Conservation (phyloP, 805 yeast species). For the Kodamaea kaohsiungensis region DNA sequence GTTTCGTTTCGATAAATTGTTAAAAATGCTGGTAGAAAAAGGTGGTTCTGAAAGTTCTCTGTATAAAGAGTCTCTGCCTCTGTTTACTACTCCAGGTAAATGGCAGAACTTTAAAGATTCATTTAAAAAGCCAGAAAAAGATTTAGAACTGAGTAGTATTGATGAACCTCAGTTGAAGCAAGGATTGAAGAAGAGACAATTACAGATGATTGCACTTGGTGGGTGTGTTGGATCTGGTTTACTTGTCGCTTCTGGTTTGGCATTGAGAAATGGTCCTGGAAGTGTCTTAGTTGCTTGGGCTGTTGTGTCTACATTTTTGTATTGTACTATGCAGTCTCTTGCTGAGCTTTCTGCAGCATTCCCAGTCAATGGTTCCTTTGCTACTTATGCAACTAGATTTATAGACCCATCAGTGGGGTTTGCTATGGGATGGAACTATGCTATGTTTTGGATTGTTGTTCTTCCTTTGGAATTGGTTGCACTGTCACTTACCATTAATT, state of each 20-base stretch:
- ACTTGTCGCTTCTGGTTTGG: slow-evolving; percentile 40
- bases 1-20: neutral
- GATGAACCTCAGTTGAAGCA: slow-evolving; percentile 19
- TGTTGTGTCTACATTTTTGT: slow-evolving; percentile 39
- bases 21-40: slow-evolving; percentile 6
- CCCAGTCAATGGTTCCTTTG: slow-evolving; percentile 44
- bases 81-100: neutral
- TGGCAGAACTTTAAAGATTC: slow-evolving; percentile 32
- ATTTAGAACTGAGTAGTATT: slow-evolving; percentile 10
- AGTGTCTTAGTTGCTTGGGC: slow-evolving; percentile 40
- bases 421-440: slow-evolving; percentile 48
- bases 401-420: slow-evolving; percentile 47
- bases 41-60: slow-evolving; percentile 1
- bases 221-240: slow-evolving; percentile 46
- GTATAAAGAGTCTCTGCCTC: slow-evolving; percentile 4
- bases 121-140: slow-evolving; percentile 28
- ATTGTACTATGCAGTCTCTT: slow-evolving; percentile 45
- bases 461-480: slow-evolving; percentile 46
- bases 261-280: slow-evolving; percentile 36
- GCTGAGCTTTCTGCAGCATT: slow-evolving; percentile 40
- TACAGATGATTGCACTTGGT: slow-evolving; percentile 42
- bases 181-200: slow-evolving; percentile 31
- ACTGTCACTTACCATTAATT: slow-evolving; percentile 39
- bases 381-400: slow-evolving; percentile 41
- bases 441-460: slow-evolving; percentile 45